A percentile compares a stretch with the other conserved stretches of the same genome.
Evolutionary conservation across 2,329 filamentous ascomycete species (phyloP).

Genomic region (Podosphaera fusca): DNA sequence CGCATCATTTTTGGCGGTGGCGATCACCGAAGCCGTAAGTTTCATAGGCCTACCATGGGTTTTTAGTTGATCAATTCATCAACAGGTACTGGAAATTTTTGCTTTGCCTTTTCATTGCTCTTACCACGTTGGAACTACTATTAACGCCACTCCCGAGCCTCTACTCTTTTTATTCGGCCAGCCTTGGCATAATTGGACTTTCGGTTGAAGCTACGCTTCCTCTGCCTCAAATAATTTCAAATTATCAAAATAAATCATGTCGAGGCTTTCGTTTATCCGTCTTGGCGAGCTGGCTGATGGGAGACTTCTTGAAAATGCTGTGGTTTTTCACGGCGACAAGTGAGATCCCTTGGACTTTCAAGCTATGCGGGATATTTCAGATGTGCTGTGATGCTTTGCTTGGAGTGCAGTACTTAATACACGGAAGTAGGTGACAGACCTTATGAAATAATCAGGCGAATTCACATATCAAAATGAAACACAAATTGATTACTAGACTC

Average conservation of each 20-base stretch:
- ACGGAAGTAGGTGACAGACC: conserved; percentile 25
- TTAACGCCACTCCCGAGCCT: conserved; percentile 31
- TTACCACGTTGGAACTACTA: conserved; percentile 43
- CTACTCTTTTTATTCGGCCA: conserved; percentile 40
- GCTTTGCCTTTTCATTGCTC: conserved; percentile 36
- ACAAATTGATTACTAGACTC: no score
- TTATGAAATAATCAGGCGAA: no score
- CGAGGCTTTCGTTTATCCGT: conserved; percentile 59
- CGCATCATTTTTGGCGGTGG: conserved; percentile 73
- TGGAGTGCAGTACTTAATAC: conserved; percentile 51
- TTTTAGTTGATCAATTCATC: conserved; percentile 2
- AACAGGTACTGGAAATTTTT: conserved; percentile 57
- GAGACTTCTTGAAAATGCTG: conserved; percentile 72
- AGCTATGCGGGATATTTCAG: conserved; percentile 64
- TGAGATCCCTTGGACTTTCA: conserved; percentile 55
- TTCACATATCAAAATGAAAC: no score
- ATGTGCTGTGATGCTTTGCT: conserved; percentile 52
- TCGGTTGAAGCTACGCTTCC: conserved; percentile 63
- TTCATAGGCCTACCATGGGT: neutral
- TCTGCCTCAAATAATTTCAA: conserved; percentile 54
- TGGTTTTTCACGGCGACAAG: conserved; percentile 55
- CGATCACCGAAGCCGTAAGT: conserved; percentile 38
- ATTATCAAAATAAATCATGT: conserved; percentile 44
- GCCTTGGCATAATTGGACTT: conserved; percentile 54
- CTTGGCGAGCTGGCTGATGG: conserved; percentile 53